Conservation (phyloP, 2,329 filamentous ascomycete genomes). For the Cercospora berteroae region DNA sequence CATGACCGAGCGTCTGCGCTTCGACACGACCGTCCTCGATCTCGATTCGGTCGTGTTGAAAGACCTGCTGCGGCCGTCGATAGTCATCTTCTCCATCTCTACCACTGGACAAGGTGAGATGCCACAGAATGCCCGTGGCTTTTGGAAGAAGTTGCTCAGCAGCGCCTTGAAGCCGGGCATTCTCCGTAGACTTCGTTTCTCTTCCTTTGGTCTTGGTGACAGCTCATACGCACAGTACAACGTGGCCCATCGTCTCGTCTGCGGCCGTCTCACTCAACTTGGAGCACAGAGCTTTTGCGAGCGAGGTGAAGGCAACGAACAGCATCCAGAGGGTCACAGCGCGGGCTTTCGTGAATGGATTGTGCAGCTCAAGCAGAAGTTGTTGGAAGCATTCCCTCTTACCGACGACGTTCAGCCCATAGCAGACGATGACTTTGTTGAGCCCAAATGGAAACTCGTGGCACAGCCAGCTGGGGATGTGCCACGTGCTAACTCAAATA, state of each 20-base stretch:
- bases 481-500: background rate
- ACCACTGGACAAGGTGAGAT: conserved; percentile 95
- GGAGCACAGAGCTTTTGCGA: conserved; percentile 75
- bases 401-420: conserved; percentile 67
- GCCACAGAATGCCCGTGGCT: conserved; percentile 73
- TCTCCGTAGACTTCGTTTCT: conserved; percentile 68
- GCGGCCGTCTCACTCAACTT: conserved; percentile 78
- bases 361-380: conserved; percentile 60
- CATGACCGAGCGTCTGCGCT: conserved; percentile 72
- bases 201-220: conserved; percentile 88
- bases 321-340: conserved; percentile 80
- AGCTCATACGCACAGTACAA: conserved; percentile 94
- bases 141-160: conserved; percentile 83
- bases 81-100: conserved; percentile 79
- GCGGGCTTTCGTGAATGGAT: conserved; percentile 40
- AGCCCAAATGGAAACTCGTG: conserved; percentile 67
- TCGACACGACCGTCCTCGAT: conserved; percentile 71
- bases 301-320: conserved; percentile 85
- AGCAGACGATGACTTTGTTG: conserved; percentile 68
- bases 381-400: conserved; percentile 68
- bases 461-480: background rate
- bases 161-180: conserved; percentile 72
- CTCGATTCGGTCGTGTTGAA: conserved; percentile 70
- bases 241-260: conserved; percentile 84
- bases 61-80: conserved; percentile 46